Percentiles rank a stretch among this genome's conserved stretches.
Evolutionary conservation across 768 basidiomycete species (phyloP).

Genomic region (Exsudoporus frostii): DNA sequence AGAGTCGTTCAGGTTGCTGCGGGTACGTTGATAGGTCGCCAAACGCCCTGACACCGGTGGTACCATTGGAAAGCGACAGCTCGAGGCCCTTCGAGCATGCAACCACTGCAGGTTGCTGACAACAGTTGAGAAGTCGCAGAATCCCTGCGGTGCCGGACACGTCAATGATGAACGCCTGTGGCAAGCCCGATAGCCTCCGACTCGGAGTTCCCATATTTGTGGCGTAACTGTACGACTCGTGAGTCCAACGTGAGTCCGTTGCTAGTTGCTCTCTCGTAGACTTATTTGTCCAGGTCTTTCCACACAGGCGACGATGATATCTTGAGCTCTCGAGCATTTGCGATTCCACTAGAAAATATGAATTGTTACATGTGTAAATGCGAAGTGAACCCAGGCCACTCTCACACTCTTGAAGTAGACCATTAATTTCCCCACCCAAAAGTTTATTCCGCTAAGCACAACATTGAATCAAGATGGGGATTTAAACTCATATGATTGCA

Average conservation of each 20-base stretch:
- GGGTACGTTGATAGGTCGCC: not conserved
- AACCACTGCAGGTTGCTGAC: too few species aligned
- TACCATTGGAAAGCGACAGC: not conserved
- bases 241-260: not conserved
- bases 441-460: not conserved
- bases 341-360: not conserved
- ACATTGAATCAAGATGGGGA: too few species aligned
- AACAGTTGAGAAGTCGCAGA: not conserved
- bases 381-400: not conserved
- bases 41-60: not conserved
- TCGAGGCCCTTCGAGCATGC: not conserved
- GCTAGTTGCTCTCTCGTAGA: not conserved
- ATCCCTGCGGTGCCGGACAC: not conserved
- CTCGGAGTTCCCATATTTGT: not conserved
- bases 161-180: not conserved
- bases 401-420: too few species aligned
- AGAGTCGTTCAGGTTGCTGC: not conserved
- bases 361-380: not conserved
- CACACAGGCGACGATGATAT: too few species aligned
- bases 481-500: not conserved
- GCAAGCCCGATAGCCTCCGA: not conserved
- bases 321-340: too few species aligned
- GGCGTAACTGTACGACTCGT: not conserved
- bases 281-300: not conserved
- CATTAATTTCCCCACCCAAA: too few species aligned